These are phyloP conservation scores for Prunus persica DNA, from an alignment of 306 rosid species.

Conservation along the genomic window Prunus_persica_NCBIv2 NC_034010.1:3788001-3788500, in stretches of 20 bases:
- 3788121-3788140: background rate
- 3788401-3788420: background rate
- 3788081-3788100: constrained; percentile 58
- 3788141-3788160: background rate
- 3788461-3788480: background rate
- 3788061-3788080: constrained; percentile 47
- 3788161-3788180: no score
- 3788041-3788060: constrained; percentile 50
- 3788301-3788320: background rate
- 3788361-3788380: background rate
- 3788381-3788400: background rate
- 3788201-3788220: no score
- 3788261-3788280: background rate
- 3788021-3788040: constrained; percentile 54
- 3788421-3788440: background rate
- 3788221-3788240: no score
- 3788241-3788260: no score
- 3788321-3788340: background rate
- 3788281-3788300: background rate
- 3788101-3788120: constrained; percentile 67
- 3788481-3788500: background rate
- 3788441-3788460: background rate
- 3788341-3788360: background rate
- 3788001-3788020: constrained; percentile 52
- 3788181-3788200: no score